phyloP scores from a whole-genome alignment of 1,284 basidiomycete genomes.

The Cutaneotrichosporon cutaneum region DNA sequence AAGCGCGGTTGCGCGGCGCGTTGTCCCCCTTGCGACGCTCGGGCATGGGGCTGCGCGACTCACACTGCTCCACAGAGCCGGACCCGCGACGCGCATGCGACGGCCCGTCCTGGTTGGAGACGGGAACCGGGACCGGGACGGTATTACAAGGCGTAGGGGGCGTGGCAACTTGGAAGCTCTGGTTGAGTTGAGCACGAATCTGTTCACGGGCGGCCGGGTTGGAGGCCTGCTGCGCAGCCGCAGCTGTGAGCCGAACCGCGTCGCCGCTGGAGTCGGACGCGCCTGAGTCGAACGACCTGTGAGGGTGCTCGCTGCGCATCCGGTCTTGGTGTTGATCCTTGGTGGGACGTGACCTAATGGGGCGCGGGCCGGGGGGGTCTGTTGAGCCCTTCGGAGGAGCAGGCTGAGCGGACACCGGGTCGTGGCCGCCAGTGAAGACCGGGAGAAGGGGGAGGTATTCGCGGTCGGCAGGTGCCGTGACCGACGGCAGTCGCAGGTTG shows the following conservation, averaged over 20 bases:
- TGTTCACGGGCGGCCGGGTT: neutral
- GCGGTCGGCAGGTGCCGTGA: neutral
- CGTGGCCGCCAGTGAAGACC: constrained; percentile 20
- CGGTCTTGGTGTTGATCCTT: neutral
- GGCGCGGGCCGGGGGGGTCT: too few species aligned
- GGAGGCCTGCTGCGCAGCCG: neutral
- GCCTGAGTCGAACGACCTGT: neutral
- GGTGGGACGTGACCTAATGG: too few species aligned
- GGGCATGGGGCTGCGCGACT: neutral
- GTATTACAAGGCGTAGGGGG: neutral
- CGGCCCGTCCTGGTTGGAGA: neutral
- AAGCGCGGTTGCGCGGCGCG: too few species aligned
- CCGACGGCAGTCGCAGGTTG: neutral
- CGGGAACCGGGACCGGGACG: neutral
- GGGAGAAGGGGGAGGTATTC: constrained; percentile 17
- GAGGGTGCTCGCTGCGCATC: neutral
- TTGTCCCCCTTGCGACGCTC: neutral
- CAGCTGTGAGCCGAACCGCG: neutral
- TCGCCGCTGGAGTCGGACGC: neutral
- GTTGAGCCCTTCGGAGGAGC: neutral
- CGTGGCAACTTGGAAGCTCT: neutral
- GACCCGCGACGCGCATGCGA: neutral
- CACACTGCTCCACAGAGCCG: neutral
- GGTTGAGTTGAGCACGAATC: neutral
- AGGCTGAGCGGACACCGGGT: neutral